These are phyloP conservation scores for Tuber magnatum DNA, from an alignment of 495 filamentous ascomycete species.

Conservation along the genomic window DNA sequence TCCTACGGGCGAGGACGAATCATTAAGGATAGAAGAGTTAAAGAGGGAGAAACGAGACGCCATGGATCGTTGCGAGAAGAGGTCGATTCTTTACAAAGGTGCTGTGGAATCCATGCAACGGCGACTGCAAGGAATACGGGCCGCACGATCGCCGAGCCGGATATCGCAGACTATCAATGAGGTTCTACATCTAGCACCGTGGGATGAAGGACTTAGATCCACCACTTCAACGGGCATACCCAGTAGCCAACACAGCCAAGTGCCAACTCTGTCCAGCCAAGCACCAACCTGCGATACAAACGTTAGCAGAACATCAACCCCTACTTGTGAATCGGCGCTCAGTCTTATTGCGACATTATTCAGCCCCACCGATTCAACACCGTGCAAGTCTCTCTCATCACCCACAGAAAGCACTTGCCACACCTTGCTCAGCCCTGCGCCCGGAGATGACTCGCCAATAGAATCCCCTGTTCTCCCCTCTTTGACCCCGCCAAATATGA, in stretches of 20 bases:
- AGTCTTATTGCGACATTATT: constrained; percentile 26
- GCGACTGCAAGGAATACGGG: constrained; percentile 22
- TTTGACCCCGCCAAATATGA: constrained; percentile 20
- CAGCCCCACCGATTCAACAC: constrained; percentile 26
- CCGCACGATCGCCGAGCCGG: constrained; percentile 13
- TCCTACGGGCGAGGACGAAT: constrained; percentile 30
- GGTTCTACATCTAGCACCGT: constrained; percentile 19
- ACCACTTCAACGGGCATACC: constrained; percentile 29
- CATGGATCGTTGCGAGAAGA: constrained; percentile 40
- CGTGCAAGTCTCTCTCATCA: constrained; percentile 36
- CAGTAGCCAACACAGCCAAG: constrained; percentile 33
- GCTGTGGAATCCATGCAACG: constrained; percentile 41
- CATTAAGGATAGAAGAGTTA: constrained; percentile 34
- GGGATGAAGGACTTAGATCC: constrained; percentile 25
- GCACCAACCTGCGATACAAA: constrained; percentile 32
- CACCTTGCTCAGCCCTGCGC: constrained; percentile 36
- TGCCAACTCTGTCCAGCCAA: constrained; percentile 33
- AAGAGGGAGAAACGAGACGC: constrained; percentile 39
- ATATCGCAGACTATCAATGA: constrained; percentile 20
- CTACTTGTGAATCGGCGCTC: constrained; percentile 13
- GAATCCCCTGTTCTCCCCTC: constrained; percentile 34
- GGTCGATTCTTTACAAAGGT: constrained; percentile 35
- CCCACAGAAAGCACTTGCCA: constrained; percentile 43
- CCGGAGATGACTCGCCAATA: constrained; percentile 21
- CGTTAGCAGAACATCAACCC: constrained; percentile 10